phyloP scores from a whole-genome alignment of 352 stramenopile genomes.

The Globisporangium echinulatum region DNA sequence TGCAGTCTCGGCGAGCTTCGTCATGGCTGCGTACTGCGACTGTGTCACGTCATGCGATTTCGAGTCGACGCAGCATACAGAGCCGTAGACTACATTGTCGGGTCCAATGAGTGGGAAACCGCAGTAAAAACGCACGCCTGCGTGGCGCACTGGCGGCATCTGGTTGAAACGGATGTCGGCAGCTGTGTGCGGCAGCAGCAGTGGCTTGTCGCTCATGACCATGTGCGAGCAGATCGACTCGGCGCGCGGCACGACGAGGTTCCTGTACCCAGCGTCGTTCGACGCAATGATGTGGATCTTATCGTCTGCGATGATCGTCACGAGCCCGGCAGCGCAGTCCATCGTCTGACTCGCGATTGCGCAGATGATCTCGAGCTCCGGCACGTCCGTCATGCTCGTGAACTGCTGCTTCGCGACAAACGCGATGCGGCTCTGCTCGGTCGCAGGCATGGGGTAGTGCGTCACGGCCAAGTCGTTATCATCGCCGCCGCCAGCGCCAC shows the following conservation, averaged over 20 bases:
- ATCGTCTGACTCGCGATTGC: constrained; percentile 39
- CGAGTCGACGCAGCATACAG: constrained; percentile 38
- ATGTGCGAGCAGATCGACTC: constrained; percentile 48
- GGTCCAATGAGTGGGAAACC: constrained; percentile 33
- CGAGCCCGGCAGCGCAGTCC: constrained; percentile 26
- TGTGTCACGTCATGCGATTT: constrained; percentile 32
- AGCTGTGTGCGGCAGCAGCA: constrained; percentile 40
- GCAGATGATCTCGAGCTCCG: constrained; percentile 60
- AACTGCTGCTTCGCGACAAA: constrained; percentile 17
- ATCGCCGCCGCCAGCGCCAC: constrained; percentile 12
- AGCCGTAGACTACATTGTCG: constrained; percentile 32
- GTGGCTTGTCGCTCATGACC: constrained; percentile 41
- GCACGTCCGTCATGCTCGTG: constrained; percentile 25
- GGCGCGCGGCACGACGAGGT: constrained; percentile 25
- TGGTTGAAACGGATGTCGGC: constrained; percentile 47
- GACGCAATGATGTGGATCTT: constrained; percentile 32
- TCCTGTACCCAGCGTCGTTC: constrained; percentile 22
- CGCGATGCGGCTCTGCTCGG: constrained; percentile 29
- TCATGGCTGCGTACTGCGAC: constrained; percentile 33
- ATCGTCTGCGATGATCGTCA: constrained; percentile 41
- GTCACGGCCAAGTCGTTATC: constrained; percentile 15
- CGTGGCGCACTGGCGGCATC: constrained; percentile 21
- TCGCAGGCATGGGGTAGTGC: constrained; percentile 19
- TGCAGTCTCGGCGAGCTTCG: constrained; percentile 28
- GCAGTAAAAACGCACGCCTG: constrained; percentile 46